A percentile compares a stretch with the other conserved stretches of the same genome.
Evolutionary conservation across 192 early-diverging fungal species (phyloP).

Genomic region (Chytriomyces sp.): DNA sequence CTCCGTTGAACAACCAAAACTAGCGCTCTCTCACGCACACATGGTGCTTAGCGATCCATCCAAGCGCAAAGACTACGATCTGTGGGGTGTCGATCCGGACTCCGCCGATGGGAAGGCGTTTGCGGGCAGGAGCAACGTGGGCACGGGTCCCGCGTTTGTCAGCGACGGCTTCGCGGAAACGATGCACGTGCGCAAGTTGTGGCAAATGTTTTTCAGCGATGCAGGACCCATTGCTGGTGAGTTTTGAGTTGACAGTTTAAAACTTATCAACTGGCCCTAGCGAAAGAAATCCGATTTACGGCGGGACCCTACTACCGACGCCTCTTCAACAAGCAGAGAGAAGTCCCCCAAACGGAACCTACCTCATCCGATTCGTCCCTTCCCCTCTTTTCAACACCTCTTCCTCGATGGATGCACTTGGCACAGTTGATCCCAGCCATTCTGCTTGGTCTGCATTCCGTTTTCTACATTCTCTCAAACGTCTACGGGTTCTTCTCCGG

Average conservation of each 20-base stretch:
- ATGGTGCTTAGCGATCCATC: slow-evolving; percentile 75
- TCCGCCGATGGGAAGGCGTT: slow-evolving; percentile 16
- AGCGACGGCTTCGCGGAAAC: slow-evolving; percentile 14
- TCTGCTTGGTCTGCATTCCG: slow-evolving; percentile 63
- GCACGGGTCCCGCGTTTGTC: slow-evolving; percentile 12
- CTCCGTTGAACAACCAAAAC: not conserved
- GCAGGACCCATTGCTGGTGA: too few species aligned
- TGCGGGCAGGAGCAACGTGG: not conserved
- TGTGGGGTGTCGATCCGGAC: slow-evolving; percentile 66
- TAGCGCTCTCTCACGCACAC: slow-evolving; percentile 79
- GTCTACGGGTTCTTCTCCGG: not conserved
- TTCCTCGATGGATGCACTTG: slow-evolving; percentile 38
- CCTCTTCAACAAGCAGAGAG: not conserved
- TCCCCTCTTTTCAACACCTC: not conserved
- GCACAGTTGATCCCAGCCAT: slow-evolving; percentile 73
- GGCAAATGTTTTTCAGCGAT: slow-evolving; percentile 84
- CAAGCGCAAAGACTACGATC: slow-evolving; percentile 78
- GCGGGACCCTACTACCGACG: slow-evolving; percentile 52
- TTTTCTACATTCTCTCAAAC: slow-evolving; percentile 42
- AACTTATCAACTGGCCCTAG: not conserved
- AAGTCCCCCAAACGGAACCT: slow-evolving; percentile 9
- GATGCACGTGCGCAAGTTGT: slow-evolving; percentile 67
- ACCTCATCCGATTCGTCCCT: too few species aligned
- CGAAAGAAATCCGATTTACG: not conserved
- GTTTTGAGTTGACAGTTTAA: not conserved